A percentile compares a stretch with the other conserved stretches of the same genome.
These are phyloP conservation scores for Hypoxylon subgilvum DNA, from an alignment of 495 filamentous ascomycete species.

Conservation along the genomic window DNA sequence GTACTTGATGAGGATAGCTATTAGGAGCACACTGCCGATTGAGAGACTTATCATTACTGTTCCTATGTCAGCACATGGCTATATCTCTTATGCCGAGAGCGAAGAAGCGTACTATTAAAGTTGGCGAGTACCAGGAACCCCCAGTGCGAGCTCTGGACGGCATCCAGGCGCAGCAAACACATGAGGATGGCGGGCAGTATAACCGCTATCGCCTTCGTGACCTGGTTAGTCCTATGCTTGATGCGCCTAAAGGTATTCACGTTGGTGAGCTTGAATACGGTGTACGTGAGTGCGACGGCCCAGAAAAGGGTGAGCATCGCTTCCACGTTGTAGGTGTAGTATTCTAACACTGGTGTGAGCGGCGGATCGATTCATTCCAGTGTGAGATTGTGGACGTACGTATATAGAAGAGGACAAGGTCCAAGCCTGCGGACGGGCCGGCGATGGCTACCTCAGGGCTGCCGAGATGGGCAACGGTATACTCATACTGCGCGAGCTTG, in stretches of 20 bases:
- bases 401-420: slow-evolving; percentile 56
- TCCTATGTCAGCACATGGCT: background rate
- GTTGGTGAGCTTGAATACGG: slow-evolving; percentile 44
- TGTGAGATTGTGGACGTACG: slow-evolving; percentile 31
- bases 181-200: slow-evolving; percentile 48
- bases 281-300: slow-evolving; percentile 48
- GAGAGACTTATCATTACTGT: slow-evolving; percentile 52
- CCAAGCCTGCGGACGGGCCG: slow-evolving; percentile 50
- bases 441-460: slow-evolving; percentile 54
- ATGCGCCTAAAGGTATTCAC: slow-evolving; percentile 18
- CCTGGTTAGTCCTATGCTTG: slow-evolving; percentile 37
- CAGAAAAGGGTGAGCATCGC: slow-evolving; percentile 55
- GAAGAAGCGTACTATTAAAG: slow-evolving; percentile 45
- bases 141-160: slow-evolving; percentile 35
- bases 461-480: slow-evolving; percentile 43
- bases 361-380: too few species aligned
- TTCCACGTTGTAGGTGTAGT: slow-evolving; percentile 58
- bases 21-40: slow-evolving; percentile 46
- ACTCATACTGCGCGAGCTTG: slow-evolving; percentile 50
- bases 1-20: slow-evolving; percentile 54
- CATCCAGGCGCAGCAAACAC: slow-evolving; percentile 43
- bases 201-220: slow-evolving; percentile 46
- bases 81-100: background rate
- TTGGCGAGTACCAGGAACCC: slow-evolving; percentile 51
- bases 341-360: slow-evolving; percentile 42